These are phyloP conservation scores for Linum lewisii DNA, from an alignment of 345 rosid species.

Conservation along the genomic window DNA sequence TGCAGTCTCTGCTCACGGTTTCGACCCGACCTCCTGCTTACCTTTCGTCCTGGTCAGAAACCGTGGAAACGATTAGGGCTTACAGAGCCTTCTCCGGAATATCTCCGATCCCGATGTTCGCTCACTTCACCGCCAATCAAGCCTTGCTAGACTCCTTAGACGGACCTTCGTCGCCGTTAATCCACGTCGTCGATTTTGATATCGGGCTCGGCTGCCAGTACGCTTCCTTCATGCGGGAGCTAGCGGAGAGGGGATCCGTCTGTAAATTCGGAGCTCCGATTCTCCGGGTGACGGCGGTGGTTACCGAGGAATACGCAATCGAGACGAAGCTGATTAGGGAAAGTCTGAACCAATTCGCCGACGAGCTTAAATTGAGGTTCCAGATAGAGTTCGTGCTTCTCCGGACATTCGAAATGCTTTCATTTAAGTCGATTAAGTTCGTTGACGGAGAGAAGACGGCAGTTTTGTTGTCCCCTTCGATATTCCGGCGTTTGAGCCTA, in stretches of 20 bases:
- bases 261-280: slow-evolving; percentile 30
- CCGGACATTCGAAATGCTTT: slow-evolving; percentile 60
- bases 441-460: slow-evolving; percentile 60
- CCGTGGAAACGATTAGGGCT: slow-evolving; percentile 61
- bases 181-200: slow-evolving; percentile 85
- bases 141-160: slow-evolving; percentile 66
- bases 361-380: slow-evolving; percentile 60
- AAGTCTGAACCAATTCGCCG: slow-evolving; percentile 64
- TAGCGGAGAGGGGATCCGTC: slow-evolving; percentile 39
- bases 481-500: slow-evolving; percentile 48
- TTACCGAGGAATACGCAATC: slow-evolving; percentile 53
- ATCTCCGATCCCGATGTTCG: slow-evolving; percentile 87
- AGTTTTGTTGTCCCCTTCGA: slow-evolving; percentile 51
- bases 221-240: slow-evolving; percentile 77
- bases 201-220: slow-evolving; percentile 92
- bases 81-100: slow-evolving; percentile 60
- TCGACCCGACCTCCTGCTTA: slow-evolving; percentile 26
- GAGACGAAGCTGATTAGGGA: slow-evolving; percentile 71
- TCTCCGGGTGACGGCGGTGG: slow-evolving; percentile 71
- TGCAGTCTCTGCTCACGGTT: slow-evolving; percentile 44
- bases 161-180: slow-evolving; percentile 34
- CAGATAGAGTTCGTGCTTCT: slow-evolving; percentile 62
- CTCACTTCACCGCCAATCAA: slow-evolving; percentile 80
- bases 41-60: slow-evolving; percentile 55
- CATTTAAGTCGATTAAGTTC: slow-evolving; percentile 62